A percentile compares a stretch with the other conserved stretches of the same genome.
These are phyloP conservation scores for Cercis canadensis DNA, from an alignment of 306 rosid genomes.

Conservation along the genomic window DNA sequence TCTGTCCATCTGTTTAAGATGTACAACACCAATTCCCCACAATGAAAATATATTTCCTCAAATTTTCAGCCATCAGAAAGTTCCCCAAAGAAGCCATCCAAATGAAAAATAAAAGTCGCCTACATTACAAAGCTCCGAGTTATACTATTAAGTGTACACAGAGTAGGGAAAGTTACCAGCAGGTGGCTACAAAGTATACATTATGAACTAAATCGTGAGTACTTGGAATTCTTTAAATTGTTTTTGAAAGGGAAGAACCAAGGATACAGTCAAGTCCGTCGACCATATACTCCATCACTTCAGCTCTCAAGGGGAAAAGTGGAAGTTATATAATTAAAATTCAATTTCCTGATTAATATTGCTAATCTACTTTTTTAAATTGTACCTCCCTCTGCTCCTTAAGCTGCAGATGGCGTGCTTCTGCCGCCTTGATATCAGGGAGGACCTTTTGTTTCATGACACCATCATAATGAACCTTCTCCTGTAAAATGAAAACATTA, in stretches of 20 bases:
- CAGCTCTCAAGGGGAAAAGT: slow-evolving; percentile 6
- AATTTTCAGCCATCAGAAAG: slow-evolving; percentile 16
- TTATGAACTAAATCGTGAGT: not conserved
- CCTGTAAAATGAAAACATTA: slow-evolving; percentile 47
- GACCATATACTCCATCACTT: not conserved
- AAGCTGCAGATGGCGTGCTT: slow-evolving; percentile 52
- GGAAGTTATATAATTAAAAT: slow-evolving; percentile 5
- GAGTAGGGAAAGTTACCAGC: no score
- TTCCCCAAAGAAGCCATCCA: slow-evolving; percentile 8
- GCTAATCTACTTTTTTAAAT: slow-evolving; percentile 20
- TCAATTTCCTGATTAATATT: slow-evolving; percentile 28
- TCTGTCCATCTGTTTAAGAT: not conserved
- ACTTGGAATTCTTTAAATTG: not conserved
- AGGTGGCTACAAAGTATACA: not conserved
- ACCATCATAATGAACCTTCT: slow-evolving; percentile 67
- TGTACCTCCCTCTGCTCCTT: slow-evolving; percentile 62
- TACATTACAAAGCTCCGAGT: no score
- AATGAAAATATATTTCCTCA: not conserved
- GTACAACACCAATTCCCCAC: not conserved
- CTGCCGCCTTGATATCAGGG: slow-evolving; percentile 61
- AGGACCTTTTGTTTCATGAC: slow-evolving; percentile 72
- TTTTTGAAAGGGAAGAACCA: not conserved
- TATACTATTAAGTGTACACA: no score
- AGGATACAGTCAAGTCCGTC: slow-evolving; percentile 13
- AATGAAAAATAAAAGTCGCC: not conserved